A percentile compares a stretch with the other conserved stretches of the same genome.
These are phyloP conservation scores for Fusarium sp. DNA, from an alignment of 2,329 filamentous ascomycete genomes.

Conservation along the genomic window DNA sequence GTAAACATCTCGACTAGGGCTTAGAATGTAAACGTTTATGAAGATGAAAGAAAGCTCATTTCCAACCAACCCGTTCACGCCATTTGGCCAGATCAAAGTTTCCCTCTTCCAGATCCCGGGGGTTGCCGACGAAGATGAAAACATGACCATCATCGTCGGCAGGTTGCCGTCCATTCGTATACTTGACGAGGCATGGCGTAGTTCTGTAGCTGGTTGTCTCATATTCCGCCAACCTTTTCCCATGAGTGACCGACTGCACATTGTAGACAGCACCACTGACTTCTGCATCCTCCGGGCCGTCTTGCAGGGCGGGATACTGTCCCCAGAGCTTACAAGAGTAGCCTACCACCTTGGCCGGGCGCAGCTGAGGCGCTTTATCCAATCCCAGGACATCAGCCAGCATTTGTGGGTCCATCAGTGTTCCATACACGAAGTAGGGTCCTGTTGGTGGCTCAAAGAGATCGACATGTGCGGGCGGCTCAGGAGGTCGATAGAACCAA, in stretches of 20 bases:
- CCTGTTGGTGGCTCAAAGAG: neutral
- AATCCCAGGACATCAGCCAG: neutral
- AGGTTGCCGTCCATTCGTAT: neutral
- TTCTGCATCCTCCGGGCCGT: neutral
- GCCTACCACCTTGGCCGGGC: neutral
- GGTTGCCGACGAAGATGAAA: slow-evolving; percentile 3
- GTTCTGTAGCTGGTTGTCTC: neutral
- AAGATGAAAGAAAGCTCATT: neutral
- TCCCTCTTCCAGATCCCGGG: neutral
- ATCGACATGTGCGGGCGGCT: neutral
- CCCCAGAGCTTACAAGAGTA: slow-evolving; percentile 9
- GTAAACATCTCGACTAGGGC: rapidly evolving
- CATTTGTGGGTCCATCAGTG: slow-evolving; percentile 5
- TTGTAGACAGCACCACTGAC: neutral
- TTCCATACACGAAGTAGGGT: slow-evolving; percentile 16
- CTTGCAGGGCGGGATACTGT: slow-evolving; percentile 2
- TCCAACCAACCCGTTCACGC: neutral
- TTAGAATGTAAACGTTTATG: no score
- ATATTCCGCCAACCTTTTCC: slow-evolving; percentile 2
- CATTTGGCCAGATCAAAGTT: neutral
- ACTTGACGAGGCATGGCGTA: neutral
- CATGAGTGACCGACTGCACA: neutral
- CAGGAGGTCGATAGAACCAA: neutral
- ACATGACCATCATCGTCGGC: neutral
- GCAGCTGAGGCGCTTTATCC: neutral